Percentiles rank a stretch among this genome's conserved stretches.
Conservation (phyloP, 2,329 filamentous ascomycete species). For the Diaporthe ampelina region DNA sequence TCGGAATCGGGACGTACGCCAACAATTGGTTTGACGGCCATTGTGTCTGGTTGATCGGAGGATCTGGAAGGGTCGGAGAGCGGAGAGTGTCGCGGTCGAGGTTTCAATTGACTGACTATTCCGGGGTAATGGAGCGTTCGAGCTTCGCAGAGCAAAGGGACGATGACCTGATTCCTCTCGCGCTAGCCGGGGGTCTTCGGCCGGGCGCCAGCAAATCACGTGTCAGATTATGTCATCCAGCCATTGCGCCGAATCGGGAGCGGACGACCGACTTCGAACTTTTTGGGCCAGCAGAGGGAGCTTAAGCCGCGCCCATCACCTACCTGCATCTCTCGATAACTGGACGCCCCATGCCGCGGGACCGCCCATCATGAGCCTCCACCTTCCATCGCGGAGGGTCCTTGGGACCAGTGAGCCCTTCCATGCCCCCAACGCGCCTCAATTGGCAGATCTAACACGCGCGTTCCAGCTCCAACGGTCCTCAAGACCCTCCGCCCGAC, state of each 20-base stretch:
- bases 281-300: constrained; percentile 16
- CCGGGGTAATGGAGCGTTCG: constrained; percentile 31
- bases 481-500: constrained; percentile 42
- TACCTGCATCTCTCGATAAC: constrained; percentile 33
- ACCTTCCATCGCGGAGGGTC: constrained; percentile 73
- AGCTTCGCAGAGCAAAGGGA: constrained; percentile 21
- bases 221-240: constrained; percentile 35
- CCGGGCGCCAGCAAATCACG: constrained; percentile 13
- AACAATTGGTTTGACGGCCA: constrained; percentile 71
- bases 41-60: constrained; percentile 52
- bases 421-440: constrained; percentile 42
- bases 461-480: constrained; percentile 38
- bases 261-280: constrained; percentile 24
- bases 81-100: constrained; percentile 38
- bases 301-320: not conserved
- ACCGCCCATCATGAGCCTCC: constrained; percentile 71
- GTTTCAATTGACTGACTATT: constrained; percentile 31
- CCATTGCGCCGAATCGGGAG: constrained; percentile 24
- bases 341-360: constrained; percentile 43
- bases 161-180: constrained; percentile 42
- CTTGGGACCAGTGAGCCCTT: constrained; percentile 67
- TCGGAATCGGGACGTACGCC: constrained; percentile 64
- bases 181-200: constrained; percentile 32
- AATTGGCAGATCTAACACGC: constrained; percentile 23
- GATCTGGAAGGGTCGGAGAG: constrained; percentile 37